Conservation (phyloP, 805 yeast species). For the Ogataea degrootiae region DNA sequence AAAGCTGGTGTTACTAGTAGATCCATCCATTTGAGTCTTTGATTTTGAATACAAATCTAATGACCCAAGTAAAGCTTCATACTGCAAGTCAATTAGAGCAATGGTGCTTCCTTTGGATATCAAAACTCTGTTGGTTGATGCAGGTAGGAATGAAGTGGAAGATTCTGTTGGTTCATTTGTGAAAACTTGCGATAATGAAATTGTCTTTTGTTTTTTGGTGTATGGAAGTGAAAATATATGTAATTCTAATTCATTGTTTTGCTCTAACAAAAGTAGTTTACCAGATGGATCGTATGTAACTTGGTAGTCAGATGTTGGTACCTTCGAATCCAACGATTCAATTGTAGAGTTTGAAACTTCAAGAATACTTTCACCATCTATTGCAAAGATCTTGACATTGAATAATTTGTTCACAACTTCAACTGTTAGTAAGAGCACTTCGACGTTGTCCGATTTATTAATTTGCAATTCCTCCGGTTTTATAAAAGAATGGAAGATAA, state of each 20-base stretch:
- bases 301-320: conserved; percentile 8
- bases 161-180: conserved; percentile 1
- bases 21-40: conserved; percentile 5
- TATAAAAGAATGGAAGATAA: conserved; percentile 24
- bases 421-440: conserved; percentile 19
- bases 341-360: conserved; percentile 28
- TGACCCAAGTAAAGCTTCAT: conserved; percentile 32
- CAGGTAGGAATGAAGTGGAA: conserved; percentile 32
- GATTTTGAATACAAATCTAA: conserved; percentile 28
- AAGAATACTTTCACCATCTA: conserved; percentile 22
- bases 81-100: conserved; percentile 41
- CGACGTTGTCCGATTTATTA: conserved; percentile 17
- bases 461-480: conserved; percentile 22
- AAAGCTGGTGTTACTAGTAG: not conserved
- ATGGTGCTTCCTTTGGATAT: conserved; percentile 36
- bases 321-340: conserved; percentile 7
- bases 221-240: conserved; percentile 29
- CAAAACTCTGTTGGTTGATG: conserved; percentile 43
- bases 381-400: conserved; percentile 23
- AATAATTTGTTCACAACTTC: conserved; percentile 13
- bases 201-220: conserved; percentile 26
- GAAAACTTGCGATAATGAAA: conserved; percentile 7
- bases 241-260: conserved; percentile 11
- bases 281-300: conserved; percentile 28
- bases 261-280: conserved; percentile 23